These are phyloP conservation scores for Apiospora hydei DNA, from an alignment of 2,329 filamentous ascomycete genomes.

Conservation along the genomic window DNA sequence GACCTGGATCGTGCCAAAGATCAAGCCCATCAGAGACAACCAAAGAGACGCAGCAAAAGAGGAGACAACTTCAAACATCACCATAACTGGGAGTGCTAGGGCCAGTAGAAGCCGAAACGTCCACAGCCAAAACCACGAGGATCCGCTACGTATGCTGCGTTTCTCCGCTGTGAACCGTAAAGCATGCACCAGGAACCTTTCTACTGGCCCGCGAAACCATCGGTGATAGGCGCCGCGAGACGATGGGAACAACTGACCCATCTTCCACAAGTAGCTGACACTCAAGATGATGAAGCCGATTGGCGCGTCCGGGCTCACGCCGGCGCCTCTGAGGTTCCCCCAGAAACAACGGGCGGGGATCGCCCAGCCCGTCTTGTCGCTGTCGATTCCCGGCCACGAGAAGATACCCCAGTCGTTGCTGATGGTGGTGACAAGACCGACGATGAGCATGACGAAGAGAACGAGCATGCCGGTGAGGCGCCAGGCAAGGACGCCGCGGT, in stretches of 20 bases:
- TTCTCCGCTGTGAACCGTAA: conserved; percentile 3
- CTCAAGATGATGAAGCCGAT: conserved; percentile 24
- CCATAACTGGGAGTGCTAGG: conserved; percentile 15
- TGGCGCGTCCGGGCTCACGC: conserved; percentile 22
- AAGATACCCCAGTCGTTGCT: conserved; percentile 23
- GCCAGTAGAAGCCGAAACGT: conserved; percentile 20
- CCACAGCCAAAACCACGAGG: conserved; percentile 19
- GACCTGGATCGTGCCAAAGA: conserved; percentile 24
- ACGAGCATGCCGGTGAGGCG: conserved; percentile 23
- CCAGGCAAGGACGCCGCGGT: conserved; percentile 16
- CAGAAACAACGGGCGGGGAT: conserved; percentile 25
- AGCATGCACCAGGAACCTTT: background rate
- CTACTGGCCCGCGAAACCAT: conserved; percentile 6
- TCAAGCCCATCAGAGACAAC: conserved; percentile 24
- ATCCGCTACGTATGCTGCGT: background rate
- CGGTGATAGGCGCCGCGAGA: background rate
- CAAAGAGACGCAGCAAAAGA: conserved; percentile 25
- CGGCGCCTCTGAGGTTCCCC: conserved; percentile 19
- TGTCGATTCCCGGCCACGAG: conserved; percentile 23
- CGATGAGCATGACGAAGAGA: conserved; percentile 23
- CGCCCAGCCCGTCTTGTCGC: conserved; percentile 24
- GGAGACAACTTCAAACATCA: conserved; percentile 18
- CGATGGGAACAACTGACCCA: conserved; percentile 19
- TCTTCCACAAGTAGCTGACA: conserved; percentile 24
- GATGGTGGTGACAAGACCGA: conserved; percentile 24